phyloP scores from a whole-genome alignment of 345 rosid genomes.

The Raphanus sativus region DNA sequence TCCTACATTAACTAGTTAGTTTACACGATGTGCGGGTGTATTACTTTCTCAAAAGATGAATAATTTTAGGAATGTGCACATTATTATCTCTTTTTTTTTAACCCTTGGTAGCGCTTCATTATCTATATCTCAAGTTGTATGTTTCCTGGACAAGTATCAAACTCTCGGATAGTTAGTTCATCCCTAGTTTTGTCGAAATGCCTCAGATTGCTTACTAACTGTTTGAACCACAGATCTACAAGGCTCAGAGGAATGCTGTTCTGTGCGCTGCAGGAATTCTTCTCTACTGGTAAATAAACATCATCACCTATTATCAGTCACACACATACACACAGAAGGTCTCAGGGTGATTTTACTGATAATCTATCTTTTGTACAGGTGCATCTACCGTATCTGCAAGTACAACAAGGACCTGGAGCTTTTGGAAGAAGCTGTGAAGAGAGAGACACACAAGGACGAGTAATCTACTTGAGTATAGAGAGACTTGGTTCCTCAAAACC shows the following conservation, averaged over 20 bases:
- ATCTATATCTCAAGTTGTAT: background rate
- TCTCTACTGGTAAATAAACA: constrained; percentile 70
- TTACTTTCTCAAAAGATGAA: no score
- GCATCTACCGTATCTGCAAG: constrained; percentile 74
- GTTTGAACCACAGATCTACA: constrained; percentile 58
- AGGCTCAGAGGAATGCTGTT: constrained; percentile 83
- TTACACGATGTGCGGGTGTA: no score
- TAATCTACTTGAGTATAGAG: constrained; percentile 31
- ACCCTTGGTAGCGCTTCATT: background rate
- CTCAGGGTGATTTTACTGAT: background rate
- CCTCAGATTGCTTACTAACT: background rate
- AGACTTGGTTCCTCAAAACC: constrained; percentile 11
- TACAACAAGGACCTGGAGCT: constrained; percentile 62
- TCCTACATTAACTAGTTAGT: background rate
- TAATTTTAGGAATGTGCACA: no score
- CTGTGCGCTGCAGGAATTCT: constrained; percentile 69
- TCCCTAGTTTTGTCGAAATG: background rate
- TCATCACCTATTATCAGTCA: background rate
- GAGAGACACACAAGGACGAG: constrained; percentile 50
- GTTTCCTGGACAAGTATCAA: background rate
- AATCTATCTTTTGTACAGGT: constrained; percentile 40
- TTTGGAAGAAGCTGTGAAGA: constrained; percentile 78
- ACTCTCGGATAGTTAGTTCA: background rate
- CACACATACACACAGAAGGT: background rate
- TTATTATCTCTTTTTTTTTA: no score